Conservation (phyloP, 495 filamentous ascomycete genomes). For the Aspergillus saccharolyticus region DNA sequence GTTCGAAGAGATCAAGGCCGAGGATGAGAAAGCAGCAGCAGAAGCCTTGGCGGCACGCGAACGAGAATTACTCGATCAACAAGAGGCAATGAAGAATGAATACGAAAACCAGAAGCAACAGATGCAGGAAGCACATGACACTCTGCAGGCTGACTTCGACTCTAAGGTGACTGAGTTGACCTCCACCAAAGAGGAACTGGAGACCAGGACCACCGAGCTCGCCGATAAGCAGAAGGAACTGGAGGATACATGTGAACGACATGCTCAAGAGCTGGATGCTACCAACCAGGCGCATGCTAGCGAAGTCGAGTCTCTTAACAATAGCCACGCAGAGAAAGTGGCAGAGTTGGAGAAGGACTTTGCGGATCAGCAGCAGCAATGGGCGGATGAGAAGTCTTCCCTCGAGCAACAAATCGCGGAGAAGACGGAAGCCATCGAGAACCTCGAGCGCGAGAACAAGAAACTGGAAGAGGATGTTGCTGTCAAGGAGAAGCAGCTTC, state of each 20-base stretch:
- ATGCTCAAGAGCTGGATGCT: conserved; percentile 30
- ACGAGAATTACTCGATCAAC: conserved; percentile 33
- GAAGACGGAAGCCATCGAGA: conserved; percentile 32
- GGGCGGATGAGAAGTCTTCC: conserved; percentile 30
- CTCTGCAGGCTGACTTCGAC: conserved; percentile 34
- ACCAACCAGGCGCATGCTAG: conserved; percentile 26
- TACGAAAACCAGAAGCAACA: conserved; percentile 42
- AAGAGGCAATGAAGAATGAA: conserved; percentile 34
- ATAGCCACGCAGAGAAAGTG: conserved; percentile 31
- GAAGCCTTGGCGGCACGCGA: conserved; percentile 38
- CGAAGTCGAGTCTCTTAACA: conserved; percentile 26
- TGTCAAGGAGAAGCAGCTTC: conserved; percentile 47
- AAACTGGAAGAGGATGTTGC: conserved; percentile 41
- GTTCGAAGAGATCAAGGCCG: conserved; percentile 46
- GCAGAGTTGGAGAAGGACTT: conserved; percentile 32
- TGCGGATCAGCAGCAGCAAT: conserved; percentile 34
- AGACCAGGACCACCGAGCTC: conserved; percentile 6
- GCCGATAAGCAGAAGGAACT: conserved; percentile 25
- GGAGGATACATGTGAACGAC: conserved; percentile 25
- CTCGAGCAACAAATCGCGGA: conserved; percentile 36
- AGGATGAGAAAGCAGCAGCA: conserved; percentile 40
- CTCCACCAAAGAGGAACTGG: conserved; percentile 29
- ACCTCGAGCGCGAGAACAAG: conserved; percentile 46
- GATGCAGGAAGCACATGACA: conserved; percentile 39
- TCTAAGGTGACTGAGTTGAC: conserved; percentile 30